Conservation (phyloP, 805 yeast genomes). For the Clavispora santaluciae region DNA sequence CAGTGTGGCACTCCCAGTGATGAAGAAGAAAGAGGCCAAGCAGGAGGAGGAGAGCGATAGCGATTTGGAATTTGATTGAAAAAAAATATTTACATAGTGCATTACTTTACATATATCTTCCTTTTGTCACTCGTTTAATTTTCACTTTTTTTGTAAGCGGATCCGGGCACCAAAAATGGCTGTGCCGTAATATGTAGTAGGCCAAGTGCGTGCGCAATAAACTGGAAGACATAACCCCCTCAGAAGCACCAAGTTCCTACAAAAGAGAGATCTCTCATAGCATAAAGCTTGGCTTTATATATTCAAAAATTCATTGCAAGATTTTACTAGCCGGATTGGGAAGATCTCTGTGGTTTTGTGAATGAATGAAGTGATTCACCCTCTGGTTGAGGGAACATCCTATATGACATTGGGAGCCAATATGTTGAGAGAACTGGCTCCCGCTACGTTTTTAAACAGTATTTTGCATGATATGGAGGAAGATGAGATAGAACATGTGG, state of each 20-base stretch:
- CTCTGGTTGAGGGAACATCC: slow-evolving; percentile 4
- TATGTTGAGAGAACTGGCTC: slow-evolving; percentile 15
- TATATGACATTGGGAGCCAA: slow-evolving; percentile 8
- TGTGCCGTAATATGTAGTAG: slow-evolving; percentile 4
- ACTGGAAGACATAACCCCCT: background rate
- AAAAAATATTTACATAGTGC: background rate
- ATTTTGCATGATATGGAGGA: slow-evolving; percentile 27
- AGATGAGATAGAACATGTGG: slow-evolving; percentile 53
- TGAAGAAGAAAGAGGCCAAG: slow-evolving; percentile 8
- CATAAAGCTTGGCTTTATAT: slow-evolving; percentile 3
- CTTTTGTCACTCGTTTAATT: background rate
- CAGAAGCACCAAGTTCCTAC: too few relatives aligned
- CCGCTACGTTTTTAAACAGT: slow-evolving; percentile 12
- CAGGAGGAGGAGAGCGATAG: slow-evolving; percentile 20
- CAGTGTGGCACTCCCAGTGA: slow-evolving; percentile 61
- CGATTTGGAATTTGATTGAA: slow-evolving; percentile 18
- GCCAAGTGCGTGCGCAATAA: slow-evolving; percentile 17
- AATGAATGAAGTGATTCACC: background rate
- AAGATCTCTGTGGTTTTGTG: background rate
- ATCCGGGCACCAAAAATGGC: background rate
- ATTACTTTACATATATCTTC: background rate
- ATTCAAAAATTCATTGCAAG: background rate
- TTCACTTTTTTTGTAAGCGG: background rate
- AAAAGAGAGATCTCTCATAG: too few relatives aligned
- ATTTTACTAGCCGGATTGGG: background rate